Conservation (phyloP, 1,139 yeast genomes). For the Meyerozyma sp. region DNA sequence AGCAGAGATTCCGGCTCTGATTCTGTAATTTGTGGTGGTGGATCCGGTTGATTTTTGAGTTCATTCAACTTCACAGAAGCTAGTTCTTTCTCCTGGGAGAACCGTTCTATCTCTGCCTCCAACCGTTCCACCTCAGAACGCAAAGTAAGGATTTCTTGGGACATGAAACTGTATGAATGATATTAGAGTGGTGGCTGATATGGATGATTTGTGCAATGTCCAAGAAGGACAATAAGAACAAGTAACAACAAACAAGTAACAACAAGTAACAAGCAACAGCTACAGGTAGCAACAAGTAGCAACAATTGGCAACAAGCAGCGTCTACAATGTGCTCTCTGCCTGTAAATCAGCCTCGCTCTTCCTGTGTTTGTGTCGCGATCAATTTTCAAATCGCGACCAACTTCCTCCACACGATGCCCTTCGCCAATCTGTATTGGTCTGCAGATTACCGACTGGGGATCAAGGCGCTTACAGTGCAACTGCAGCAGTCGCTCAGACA, state of each 20-base stretch:
- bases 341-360: not conserved
- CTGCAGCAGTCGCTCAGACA: slow-evolving; percentile 31
- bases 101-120: not conserved
- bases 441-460: slow-evolving; percentile 36
- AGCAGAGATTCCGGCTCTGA: not conserved
- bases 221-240: too few relatives aligned
- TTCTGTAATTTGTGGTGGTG: not conserved
- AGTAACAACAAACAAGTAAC: too few relatives aligned
- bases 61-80: not conserved
- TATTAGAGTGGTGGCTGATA: not conserved
- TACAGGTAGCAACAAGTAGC: not conserved
- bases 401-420: slow-evolving; percentile 4
- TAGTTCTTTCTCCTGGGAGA: not conserved
- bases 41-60: not conserved
- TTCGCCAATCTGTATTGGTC: slow-evolving; percentile 40
- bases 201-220: too few relatives aligned
- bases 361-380: not conserved
- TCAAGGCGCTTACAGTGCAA: slow-evolving; percentile 27
- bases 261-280: not conserved
- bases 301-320: not conserved
- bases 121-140: not conserved
- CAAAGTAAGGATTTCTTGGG: not conserved
- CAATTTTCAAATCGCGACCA: too few relatives aligned
- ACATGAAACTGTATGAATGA: not conserved
- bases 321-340: not conserved